These are phyloP conservation scores for Candida golubevii DNA, from an alignment of 805 yeast species.

Conservation along the genomic window DNA sequence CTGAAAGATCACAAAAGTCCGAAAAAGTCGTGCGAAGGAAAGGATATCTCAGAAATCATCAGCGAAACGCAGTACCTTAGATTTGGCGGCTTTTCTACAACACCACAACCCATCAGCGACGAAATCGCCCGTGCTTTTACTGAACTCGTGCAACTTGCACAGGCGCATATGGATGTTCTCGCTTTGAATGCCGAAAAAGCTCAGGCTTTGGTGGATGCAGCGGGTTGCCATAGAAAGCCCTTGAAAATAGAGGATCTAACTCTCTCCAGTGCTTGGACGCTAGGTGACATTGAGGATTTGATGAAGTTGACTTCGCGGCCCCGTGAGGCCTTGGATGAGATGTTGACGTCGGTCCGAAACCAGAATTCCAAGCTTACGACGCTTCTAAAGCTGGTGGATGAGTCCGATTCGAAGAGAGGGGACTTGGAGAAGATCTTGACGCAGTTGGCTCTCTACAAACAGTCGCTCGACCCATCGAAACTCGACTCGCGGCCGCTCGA, in stretches of 20 bases:
- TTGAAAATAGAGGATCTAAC: slow-evolving; percentile 9
- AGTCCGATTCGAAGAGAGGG: slow-evolving; percentile 15
- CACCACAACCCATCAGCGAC: slow-evolving; percentile 3
- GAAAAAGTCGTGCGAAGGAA: slow-evolving; percentile 2
- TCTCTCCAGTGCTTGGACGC: slow-evolving; percentile 13
- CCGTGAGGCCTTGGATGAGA: neutral
- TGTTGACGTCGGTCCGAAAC: neutral
- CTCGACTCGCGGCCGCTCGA: slow-evolving; percentile 28
- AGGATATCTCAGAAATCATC: slow-evolving; percentile 5
- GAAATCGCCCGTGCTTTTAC: slow-evolving; percentile 16
- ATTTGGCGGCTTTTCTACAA: slow-evolving; percentile 17
- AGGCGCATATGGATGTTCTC: slow-evolving; percentile 24
- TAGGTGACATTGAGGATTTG: slow-evolving; percentile 16
- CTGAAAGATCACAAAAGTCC: too few relatives aligned
- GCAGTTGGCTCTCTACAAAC: slow-evolving; percentile 21
- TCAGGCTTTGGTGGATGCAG: slow-evolving; percentile 12
- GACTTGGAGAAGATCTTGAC: slow-evolving; percentile 25
- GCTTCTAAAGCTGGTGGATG: slow-evolving; percentile 14
- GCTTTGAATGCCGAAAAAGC: slow-evolving; percentile 18
- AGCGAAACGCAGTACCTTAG: slow-evolving; percentile 4
- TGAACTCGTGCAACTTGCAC: slow-evolving; percentile 23
- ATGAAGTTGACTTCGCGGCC: neutral
- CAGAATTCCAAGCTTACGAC: slow-evolving; percentile 5
- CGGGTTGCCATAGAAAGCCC: slow-evolving; percentile 1
- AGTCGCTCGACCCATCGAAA: slow-evolving; percentile 9